These are phyloP conservation scores for Curvularia hawaiiensis DNA, from an alignment of 2,329 filamentous ascomycete species.

Conservation along the genomic window DNA sequence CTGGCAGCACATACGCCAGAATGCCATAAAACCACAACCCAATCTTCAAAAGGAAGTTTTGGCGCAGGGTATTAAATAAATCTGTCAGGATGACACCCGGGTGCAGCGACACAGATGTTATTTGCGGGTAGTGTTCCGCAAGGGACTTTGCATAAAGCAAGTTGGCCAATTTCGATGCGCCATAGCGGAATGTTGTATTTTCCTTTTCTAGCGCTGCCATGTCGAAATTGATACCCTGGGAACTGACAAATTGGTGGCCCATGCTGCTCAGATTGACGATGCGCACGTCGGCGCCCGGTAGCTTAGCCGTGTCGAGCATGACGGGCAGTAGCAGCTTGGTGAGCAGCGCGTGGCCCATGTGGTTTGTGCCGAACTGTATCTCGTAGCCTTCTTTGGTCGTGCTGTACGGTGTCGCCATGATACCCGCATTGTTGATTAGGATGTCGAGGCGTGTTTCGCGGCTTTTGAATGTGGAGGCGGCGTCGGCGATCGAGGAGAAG, in stretches of 20 bases:
- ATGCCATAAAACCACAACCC: slow-evolving; percentile 34
- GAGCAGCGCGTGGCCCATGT: slow-evolving; percentile 57
- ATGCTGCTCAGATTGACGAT: slow-evolving; percentile 50
- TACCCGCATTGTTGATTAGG: slow-evolving; percentile 55
- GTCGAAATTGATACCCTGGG: slow-evolving; percentile 45
- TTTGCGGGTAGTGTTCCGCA: slow-evolving; percentile 51
- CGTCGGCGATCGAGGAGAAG: slow-evolving; percentile 48
- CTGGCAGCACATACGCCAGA: slow-evolving; percentile 34
- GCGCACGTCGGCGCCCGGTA: slow-evolving; percentile 50
- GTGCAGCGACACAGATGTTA: slow-evolving; percentile 54
- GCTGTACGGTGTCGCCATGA: slow-evolving; percentile 47
- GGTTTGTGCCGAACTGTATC: slow-evolving; percentile 58
- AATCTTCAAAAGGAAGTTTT: slow-evolving; percentile 32
- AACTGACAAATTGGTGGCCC: slow-evolving; percentile 29
- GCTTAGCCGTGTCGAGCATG: slow-evolving; percentile 49
- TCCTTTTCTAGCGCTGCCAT: slow-evolving; percentile 36
- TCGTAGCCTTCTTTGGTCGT: slow-evolving; percentile 57
- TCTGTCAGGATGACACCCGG: slow-evolving; percentile 57
- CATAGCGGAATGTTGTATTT: slow-evolving; percentile 50
- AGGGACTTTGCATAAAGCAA: slow-evolving; percentile 54
- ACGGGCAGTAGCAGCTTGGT: slow-evolving; percentile 53
- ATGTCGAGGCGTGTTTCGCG: slow-evolving; percentile 52
- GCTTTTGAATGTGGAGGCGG: slow-evolving; percentile 43
- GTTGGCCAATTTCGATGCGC: slow-evolving; percentile 57
- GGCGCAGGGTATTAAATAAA: slow-evolving; percentile 39